Evolutionary conservation across 495 filamentous ascomycete species (phyloP).

Genomic region (Evansstolkia leycettana): DNA sequence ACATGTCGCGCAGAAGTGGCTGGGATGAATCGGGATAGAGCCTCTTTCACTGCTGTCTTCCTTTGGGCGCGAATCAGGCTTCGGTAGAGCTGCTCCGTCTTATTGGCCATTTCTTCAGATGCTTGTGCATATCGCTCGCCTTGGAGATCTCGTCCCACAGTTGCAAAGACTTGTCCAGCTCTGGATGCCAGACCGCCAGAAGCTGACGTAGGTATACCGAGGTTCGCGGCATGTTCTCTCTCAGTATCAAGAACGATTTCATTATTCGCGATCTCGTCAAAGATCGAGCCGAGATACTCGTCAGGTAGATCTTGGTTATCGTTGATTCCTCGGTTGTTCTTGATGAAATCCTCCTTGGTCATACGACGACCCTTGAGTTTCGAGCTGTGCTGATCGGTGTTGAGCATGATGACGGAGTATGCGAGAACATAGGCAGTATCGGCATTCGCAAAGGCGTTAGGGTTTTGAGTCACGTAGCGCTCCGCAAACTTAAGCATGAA

Average conservation of each 20-base stretch:
- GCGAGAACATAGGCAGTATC: constrained; percentile 94
- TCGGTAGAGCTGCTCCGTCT: constrained; percentile 81
- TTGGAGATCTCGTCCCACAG: constrained; percentile 82
- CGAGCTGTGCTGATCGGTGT: constrained; percentile 86
- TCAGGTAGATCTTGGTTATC: constrained; percentile 88
- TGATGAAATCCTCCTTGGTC: constrained; percentile 95
- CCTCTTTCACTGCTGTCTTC: constrained; percentile 55
- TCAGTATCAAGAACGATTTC: constrained; percentile 95
- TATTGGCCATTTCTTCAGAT: constrained; percentile 87
- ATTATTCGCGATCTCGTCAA: constrained; percentile 77
- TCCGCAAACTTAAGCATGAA: constrained; percentile 99
- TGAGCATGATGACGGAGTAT: constrained; percentile 94
- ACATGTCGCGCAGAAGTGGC: constrained; percentile 90
- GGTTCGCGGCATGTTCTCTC: constrained; percentile 69
- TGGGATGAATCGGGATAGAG: constrained; percentile 68
- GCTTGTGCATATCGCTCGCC: constrained; percentile 88
- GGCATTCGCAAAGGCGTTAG: constrained; percentile 94
- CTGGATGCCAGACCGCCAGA: constrained; percentile 61
- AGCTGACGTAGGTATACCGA: constrained; percentile 46
- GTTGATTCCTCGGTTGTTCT: constrained; percentile 97
- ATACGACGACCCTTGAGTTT: constrained; percentile 75
- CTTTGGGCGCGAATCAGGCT: constrained; percentile 78
- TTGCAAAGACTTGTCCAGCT: constrained; percentile 80
- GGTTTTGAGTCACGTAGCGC: constrained; percentile 86
- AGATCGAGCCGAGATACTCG: constrained; percentile 83